These are phyloP conservation scores for Drosera capensis DNA, from an alignment of 148 eudicot species.

Conservation along the genomic window DNA sequence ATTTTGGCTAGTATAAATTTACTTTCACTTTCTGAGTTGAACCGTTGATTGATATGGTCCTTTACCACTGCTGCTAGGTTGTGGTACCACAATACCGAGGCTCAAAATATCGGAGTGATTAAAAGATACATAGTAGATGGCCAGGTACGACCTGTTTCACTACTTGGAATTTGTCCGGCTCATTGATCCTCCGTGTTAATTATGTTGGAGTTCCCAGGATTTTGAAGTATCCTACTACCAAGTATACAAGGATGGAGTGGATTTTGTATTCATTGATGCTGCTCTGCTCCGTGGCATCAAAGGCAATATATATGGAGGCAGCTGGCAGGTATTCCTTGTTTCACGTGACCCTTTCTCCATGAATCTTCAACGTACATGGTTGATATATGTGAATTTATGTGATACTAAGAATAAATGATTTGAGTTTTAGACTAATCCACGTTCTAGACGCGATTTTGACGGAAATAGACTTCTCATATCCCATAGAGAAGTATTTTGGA, in stretches of 20 bases:
- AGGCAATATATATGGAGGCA: conserved; percentile 76
- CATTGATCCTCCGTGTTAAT: not conserved
- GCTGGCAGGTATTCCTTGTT: conserved; percentile 37
- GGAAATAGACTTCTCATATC: not conserved
- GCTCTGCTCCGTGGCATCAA: conserved; percentile 47
- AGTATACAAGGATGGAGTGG: conserved; percentile 79
- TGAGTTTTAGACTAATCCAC: no score
- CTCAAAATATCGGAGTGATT: conserved; percentile 54
- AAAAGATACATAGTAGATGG: conserved; percentile 68
- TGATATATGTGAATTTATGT: not conserved
- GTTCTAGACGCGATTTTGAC: no score
- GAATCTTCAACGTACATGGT: not conserved
- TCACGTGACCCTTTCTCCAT: conserved; percentile 2
- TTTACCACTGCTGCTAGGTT: conserved; percentile 61
- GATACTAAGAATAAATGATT: not conserved
- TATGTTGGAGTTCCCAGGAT: conserved; percentile 39
- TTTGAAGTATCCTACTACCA: conserved; percentile 80
- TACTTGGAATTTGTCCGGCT: not conserved
- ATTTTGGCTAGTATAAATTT: not conserved
- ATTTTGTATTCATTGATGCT: conserved; percentile 78
- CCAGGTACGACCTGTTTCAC: conserved; percentile 35
- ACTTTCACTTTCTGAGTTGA: conserved; percentile 1
- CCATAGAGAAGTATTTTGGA: not conserved
- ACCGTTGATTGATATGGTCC: no score
- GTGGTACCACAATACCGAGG: conserved; percentile 74